Base-by-base conservation (phyloP, 2,329 filamentous ascomycete genomes). In the Achaetomium macrosporum region DNA sequence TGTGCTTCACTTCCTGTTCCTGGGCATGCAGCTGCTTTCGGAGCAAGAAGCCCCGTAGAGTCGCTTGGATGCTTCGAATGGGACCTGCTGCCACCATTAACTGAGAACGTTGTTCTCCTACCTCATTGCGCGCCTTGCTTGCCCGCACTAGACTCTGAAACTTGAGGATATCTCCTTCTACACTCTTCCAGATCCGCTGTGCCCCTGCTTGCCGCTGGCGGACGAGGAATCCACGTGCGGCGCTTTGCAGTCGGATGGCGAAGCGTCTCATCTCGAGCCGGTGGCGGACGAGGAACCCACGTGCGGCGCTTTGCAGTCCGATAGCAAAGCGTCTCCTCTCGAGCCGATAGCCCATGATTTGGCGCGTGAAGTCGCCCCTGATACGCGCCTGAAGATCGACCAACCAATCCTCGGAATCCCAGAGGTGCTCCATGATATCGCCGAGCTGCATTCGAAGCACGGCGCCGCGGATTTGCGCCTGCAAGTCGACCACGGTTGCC, bases 371-470 rank as follows among this genome's bases (percentile, higher is more conserved):
- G 63, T 95, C 90, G 49, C 90, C 95, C 54, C 93, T 84, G 51
- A 97, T 87, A 37, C 86, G 82, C 8, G 91, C 83, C 68, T 99
- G 95, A 10, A 99, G 75, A 48, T 95, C 86, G 41, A 92, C 73
- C 29, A 99, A 71, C 68, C 79, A 76, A 25, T 85, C 78, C 68
- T 99, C 93, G 12, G 81, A 78, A 57, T 93, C 87, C 93, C 93
- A 99, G 3, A 99, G 78, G 41, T 81, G 72, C 63, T 96, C 87
- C 93, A 99, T 97, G 50, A 83, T 78, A 46, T 86, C 76, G 5
- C 90, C 90, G 2, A 97, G 80, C 51, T 78, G 78, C 65, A 96
- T 77, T 50, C 93, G 82, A 44, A 88, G 68, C 57, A 95, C 67
- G 0, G 91, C 90, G 35, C 92, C 93, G 53, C 90, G 82, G 9